A percentile compares a stretch with the other conserved stretches of the same genome.
Conservation (phyloP, 495 filamentous ascomycete species). For the Terfezia boudieri region DNA sequence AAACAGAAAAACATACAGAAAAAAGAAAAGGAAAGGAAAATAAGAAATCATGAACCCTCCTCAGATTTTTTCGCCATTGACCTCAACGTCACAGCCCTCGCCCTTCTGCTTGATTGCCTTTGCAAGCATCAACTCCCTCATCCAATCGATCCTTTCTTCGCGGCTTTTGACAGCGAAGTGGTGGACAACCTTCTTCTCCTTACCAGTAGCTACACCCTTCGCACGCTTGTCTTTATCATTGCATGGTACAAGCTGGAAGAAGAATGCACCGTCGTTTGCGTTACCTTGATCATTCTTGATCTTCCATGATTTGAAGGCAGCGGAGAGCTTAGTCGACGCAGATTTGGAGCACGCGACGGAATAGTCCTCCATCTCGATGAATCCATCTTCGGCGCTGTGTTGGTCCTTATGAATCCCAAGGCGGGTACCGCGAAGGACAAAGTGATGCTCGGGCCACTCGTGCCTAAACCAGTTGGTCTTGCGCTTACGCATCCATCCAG, state of each 20-base stretch:
- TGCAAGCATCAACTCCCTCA: conserved; percentile 92
- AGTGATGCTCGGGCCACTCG: conserved; percentile 82
- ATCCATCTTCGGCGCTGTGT: conserved; percentile 37
- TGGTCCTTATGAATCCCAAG: conserved; percentile 63
- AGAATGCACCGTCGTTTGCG: conserved; percentile 42
- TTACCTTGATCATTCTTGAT: conserved; percentile 30
- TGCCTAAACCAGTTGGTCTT: conserved; percentile 72
- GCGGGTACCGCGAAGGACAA: conserved; percentile 61
- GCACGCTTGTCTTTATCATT: conserved; percentile 29
- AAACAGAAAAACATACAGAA: neutral
- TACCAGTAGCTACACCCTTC: conserved; percentile 24
- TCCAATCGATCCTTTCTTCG: conserved; percentile 92
- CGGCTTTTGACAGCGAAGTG: conserved; percentile 75
- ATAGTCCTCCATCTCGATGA: conserved; percentile 88
- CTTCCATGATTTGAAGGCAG: conserved; percentile 68
- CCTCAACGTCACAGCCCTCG: conserved; percentile 53
- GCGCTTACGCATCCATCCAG: conserved; percentile 86
- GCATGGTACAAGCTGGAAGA: conserved; percentile 76
- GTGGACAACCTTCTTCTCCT: conserved; percentile 53
- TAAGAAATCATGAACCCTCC: neutral
- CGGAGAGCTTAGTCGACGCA: conserved; percentile 51
- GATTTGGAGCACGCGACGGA: conserved; percentile 70
- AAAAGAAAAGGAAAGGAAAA: neutral
- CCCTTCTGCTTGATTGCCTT: conserved; percentile 68
- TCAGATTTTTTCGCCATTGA: conserved; percentile 65